Conservation (phyloP, 148 eudicot genomes). For the Beta vulgaris region DNA sequence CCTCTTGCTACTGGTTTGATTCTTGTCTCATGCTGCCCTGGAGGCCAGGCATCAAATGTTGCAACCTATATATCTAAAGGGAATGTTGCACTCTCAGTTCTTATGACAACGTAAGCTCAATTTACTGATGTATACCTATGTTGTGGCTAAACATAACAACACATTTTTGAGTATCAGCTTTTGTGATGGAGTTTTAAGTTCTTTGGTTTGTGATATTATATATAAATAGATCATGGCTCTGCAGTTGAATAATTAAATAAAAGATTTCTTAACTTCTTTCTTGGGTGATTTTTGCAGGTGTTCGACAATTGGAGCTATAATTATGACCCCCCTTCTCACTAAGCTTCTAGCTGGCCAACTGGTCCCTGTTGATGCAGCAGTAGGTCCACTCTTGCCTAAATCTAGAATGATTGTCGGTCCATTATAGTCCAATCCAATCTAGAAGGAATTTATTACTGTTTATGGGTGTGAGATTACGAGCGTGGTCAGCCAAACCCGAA, state of each 20-base stretch:
- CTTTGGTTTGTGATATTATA: not conserved
- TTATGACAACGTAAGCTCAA: constrained; percentile 95
- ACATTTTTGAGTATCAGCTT: not conserved
- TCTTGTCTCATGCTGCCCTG: constrained; percentile 98
- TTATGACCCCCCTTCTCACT: constrained; percentile 97
- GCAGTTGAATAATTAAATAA: not conserved
- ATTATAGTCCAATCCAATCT: not conserved
- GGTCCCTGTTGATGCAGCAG: constrained; percentile 99
- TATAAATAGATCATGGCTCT: not conserved
- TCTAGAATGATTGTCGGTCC: not conserved
- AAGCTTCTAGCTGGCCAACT: constrained; percentile 97
- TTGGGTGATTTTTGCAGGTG: constrained; percentile 50
- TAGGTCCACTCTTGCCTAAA: constrained; percentile 39
- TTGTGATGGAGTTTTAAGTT: not conserved
- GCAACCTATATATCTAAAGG: constrained; percentile 98
- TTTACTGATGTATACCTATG: constrained; percentile 8
- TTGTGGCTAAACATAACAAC: not conserved
- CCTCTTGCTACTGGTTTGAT: constrained; percentile 99
- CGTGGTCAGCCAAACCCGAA: not conserved
- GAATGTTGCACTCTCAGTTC: constrained; percentile 98
- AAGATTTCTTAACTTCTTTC: not conserved
- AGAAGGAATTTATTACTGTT: not conserved
- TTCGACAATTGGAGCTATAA: constrained; percentile 93
- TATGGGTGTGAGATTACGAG: not conserved
- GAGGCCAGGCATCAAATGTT: constrained; percentile 99